These are phyloP conservation scores for Neonectria hederae DNA, from an alignment of 2,329 filamentous ascomycete genomes.

Conservation along the genomic window DNA sequence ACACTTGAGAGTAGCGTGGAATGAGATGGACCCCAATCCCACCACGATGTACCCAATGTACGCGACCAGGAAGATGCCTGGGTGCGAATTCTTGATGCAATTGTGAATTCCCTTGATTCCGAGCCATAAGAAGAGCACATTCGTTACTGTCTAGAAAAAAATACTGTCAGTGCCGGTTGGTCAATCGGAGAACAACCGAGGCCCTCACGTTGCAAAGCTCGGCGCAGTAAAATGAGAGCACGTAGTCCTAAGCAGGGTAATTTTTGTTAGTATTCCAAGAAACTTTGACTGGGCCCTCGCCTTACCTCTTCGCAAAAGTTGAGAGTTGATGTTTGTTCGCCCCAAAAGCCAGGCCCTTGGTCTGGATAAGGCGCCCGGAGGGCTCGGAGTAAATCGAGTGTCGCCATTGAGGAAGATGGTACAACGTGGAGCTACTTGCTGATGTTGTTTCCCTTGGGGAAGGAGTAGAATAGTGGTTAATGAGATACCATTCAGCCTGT, in stretches of 20 bases:
- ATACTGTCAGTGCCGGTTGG: conserved; percentile 16
- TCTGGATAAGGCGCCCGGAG: conserved; percentile 56
- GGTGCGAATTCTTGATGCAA: conserved; percentile 77
- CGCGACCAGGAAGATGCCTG: conserved; percentile 77
- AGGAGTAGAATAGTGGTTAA: not conserved
- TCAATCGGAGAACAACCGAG: not conserved
- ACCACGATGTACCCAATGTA: conserved; percentile 64
- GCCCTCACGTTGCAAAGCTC: conserved; percentile 73
- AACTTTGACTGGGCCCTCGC: not conserved
- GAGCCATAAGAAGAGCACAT: conserved; percentile 82
- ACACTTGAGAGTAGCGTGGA: conserved; percentile 67
- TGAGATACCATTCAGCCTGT: not conserved
- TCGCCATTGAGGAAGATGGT: conserved; percentile 20
- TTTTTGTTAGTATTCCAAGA: not conserved
- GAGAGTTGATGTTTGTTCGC: conserved; percentile 74
- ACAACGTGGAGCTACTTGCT: not conserved
- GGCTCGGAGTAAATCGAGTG: conserved; percentile 24
- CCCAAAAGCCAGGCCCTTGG: conserved; percentile 67
- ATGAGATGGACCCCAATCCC: conserved; percentile 65
- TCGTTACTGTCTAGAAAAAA: conserved; percentile 80
- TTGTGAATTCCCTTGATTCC: conserved; percentile 79
- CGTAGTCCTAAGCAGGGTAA: conserved; percentile 59
- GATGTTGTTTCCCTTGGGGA: not conserved
- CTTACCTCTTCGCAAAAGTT: conserved; percentile 84
- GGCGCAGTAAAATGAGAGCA: conserved; percentile 77